Evolutionary conservation across 2,329 filamentous ascomycete genomes (phyloP), one percentile per base, ranked within the genome.

Genomic region (Pseudopithomyces chartarum): DNA sequence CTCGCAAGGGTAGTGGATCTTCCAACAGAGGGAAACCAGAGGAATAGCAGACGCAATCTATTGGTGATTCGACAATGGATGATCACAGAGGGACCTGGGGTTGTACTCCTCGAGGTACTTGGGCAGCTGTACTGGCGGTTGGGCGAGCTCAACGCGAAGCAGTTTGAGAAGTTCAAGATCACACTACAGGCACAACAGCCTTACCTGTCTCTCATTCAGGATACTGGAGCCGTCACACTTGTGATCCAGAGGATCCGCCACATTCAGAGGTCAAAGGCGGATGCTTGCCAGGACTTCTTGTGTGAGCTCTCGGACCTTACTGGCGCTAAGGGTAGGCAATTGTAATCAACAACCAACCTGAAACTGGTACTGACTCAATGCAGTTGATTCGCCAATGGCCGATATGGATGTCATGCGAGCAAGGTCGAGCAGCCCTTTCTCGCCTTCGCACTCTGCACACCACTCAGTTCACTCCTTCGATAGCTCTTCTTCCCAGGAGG

Each of bases 91-190:
- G 70, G 70, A 3, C 69, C 71, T 10, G 65, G 67, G 4, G 70
- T 73, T 8, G 68, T 73, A 11, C 59, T 73, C 10, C 55, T 73
- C 2, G 69, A 73, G 54, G 70, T 73, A 11, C 64, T 73, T 5
- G 71, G 71, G n/a, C 71, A 73, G 44, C 61, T 73, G 2, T 73
- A 73, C 56, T 73, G 71, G 71, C 65, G 71, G 15, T 50, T 73
- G 48, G 70, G 70, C 34, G 71, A 73, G 45, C 71, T 73, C 54
- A 72, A 73, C 60, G 71, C 70, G 52, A 73, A 71, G 56, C 71
- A 73, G 50, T 73, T 73, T 36, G 70, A 73, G 46, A 72, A 68
- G 56, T 71, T 73, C 67, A 73, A 73, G 56, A 49, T 43, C 5
- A 55, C 63, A 26, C 60, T 73, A 7, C 69, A 70, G 53, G 61